A percentile compares a stretch with the other conserved stretches of the same genome.
phyloP scores from a whole-genome alignment of 2,329 filamentous ascomycete species.

The Penicillium italicum region DNA sequence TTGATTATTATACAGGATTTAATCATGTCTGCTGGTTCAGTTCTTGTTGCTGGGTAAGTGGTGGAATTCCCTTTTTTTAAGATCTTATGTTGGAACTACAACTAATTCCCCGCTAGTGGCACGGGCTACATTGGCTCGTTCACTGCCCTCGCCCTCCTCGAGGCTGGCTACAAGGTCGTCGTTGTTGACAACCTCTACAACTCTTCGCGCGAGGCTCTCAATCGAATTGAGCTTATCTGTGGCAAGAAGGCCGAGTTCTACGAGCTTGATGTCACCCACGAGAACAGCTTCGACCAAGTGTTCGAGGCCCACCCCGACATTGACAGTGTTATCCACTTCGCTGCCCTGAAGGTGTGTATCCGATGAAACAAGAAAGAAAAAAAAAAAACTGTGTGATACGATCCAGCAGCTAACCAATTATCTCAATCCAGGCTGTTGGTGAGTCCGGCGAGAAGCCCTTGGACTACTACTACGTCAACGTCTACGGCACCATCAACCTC shows the following conservation, averaged over 20 bases:
- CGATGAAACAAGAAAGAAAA: neutral
- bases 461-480: conserved; percentile 97
- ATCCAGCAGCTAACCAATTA: neutral
- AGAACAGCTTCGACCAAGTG: conserved; percentile 76
- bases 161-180: conserved; percentile 94
- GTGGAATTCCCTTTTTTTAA: conserved; percentile 11
- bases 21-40: conserved; percentile 75
- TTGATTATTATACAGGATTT: neutral
- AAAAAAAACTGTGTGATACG: neutral
- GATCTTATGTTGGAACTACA: conserved; percentile 20
- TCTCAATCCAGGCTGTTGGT: conserved; percentile 69
- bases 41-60: conserved; percentile 85
- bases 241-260: conserved; percentile 84
- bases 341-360: conserved; percentile 75
- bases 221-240: conserved; percentile 90
- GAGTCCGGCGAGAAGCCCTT: conserved; percentile 91
- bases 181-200: conserved; percentile 98
- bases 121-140: conserved; percentile 99
- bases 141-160: conserved; percentile 84
- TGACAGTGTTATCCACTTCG: conserved; percentile 98
- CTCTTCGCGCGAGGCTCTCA: conserved; percentile 83
- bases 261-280: conserved; percentile 83
- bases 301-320: conserved; percentile 88
- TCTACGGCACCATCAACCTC: conserved; percentile 84
- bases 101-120: conserved; percentile 54